Evolutionary conservation across 2,329 filamentous ascomycete genomes (phyloP).

Genomic region (Talaromyces marneffei): DNA sequence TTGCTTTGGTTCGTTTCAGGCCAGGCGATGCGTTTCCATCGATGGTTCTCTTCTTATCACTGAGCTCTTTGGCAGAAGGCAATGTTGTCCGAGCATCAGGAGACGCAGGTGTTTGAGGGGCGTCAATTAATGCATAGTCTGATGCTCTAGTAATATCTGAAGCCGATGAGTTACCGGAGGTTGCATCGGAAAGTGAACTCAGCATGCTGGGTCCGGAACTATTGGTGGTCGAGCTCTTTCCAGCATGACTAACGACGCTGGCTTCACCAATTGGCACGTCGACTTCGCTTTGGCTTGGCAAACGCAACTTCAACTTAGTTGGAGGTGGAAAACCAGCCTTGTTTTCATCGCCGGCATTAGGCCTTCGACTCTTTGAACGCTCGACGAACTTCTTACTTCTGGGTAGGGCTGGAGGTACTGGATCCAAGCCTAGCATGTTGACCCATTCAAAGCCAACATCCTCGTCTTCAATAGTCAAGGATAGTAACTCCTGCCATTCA

Average conservation of each 20-base stretch:
- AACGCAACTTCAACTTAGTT: constrained; percentile 30
- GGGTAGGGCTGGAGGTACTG: constrained; percentile 55
- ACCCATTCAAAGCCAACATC: constrained; percentile 82
- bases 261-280: constrained; percentile 59
- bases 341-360: constrained; percentile 20
- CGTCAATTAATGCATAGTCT: constrained; percentile 25
- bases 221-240: constrained; percentile 30
- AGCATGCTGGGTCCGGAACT: constrained; percentile 30
- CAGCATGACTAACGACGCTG: constrained; percentile 42
- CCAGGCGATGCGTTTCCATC: constrained; percentile 30
- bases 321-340: constrained; percentile 19
- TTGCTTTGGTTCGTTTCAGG: constrained; percentile 38
- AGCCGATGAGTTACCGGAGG: constrained; percentile 25
- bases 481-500: constrained; percentile 80
- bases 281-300: constrained; percentile 48
- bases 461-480: constrained; percentile 68
- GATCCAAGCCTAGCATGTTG: constrained; percentile 66
- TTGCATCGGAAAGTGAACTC: constrained; percentile 23
- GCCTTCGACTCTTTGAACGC: constrained; percentile 34
- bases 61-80: constrained; percentile 23
- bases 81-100: constrained; percentile 25
- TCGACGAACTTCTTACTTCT: constrained; percentile 50
- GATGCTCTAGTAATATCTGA: constrained; percentile 31
- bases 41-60: constrained; percentile 19
- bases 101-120: constrained; percentile 18